These are phyloP conservation scores for Psidium guajava DNA, from an alignment of 345 rosid species.

Conservation along the genomic window DNA sequence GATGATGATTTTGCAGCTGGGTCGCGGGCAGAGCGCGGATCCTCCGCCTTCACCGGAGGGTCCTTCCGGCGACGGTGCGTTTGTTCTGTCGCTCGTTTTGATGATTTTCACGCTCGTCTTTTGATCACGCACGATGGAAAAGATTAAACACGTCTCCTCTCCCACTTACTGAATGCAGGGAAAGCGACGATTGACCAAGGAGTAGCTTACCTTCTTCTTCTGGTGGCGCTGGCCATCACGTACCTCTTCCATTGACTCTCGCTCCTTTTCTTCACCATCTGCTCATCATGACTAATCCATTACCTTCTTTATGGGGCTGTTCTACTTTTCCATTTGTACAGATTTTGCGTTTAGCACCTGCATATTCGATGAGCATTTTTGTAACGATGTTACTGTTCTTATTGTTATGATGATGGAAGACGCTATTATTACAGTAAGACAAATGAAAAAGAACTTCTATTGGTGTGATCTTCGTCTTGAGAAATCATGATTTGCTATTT, in stretches of 20 bases:
- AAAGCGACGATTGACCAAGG: constrained; percentile 19
- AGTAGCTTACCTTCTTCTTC: constrained; percentile 11
- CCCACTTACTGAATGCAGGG: constrained; percentile 3
- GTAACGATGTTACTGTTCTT: background rate
- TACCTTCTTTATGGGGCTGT: background rate
- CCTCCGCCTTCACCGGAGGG: background rate
- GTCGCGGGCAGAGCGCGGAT: background rate
- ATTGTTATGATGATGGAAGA: background rate
- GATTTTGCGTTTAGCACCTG: background rate
- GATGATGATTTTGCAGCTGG: background rate
- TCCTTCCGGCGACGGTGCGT: background rate
- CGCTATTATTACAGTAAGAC: background rate
- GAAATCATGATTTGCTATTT: background rate
- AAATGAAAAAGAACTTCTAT: background rate
- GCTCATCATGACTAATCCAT: background rate
- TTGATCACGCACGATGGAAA: background rate
- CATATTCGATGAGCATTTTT: background rate
- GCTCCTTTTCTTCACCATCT: background rate
- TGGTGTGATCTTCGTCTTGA: background rate
- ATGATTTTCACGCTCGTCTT: background rate
- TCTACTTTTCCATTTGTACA: background rate
- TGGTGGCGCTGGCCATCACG: constrained; percentile 12
- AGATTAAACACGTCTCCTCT: background rate
- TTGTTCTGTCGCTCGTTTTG: background rate
- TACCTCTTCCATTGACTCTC: constrained; percentile 10